phyloP scores from a whole-genome alignment of 768 basidiomycete species.

The Leccinum truebloodii region DNA sequence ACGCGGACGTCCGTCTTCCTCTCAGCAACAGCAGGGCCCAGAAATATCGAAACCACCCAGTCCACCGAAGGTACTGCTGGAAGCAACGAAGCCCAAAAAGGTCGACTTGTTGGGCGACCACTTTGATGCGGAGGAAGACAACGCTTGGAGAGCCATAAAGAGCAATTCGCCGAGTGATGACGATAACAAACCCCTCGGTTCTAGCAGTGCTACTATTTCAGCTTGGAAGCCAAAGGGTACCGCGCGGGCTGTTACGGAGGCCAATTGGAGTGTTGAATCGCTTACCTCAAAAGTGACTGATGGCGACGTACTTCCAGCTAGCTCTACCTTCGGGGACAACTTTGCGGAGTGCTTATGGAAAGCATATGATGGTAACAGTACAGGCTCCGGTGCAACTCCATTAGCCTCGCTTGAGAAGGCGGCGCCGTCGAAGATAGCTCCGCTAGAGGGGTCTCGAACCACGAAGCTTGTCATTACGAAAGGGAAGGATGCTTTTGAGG shows the following conservation, averaged over 20 bases:
- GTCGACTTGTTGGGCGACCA: constrained; percentile 39
- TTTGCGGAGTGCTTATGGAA: constrained; percentile 60
- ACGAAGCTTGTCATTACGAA: constrained; percentile 35
- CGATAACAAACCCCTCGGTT: constrained; percentile 24
- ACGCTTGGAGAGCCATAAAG: constrained; percentile 47
- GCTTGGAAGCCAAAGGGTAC: constrained; percentile 33
- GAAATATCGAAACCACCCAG: constrained; percentile 31
- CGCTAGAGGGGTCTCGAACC: constrained; percentile 31
- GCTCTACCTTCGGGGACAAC: constrained; percentile 61
- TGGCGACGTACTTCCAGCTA: constrained; percentile 24
- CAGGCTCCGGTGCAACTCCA: constrained; percentile 7
- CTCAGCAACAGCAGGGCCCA: constrained; percentile 37
- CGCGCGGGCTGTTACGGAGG: constrained; percentile 28
- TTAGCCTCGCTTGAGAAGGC: constrained; percentile 16
- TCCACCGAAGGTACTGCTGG: constrained; percentile 17
- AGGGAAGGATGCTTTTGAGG: constrained; percentile 78
- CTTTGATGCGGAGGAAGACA: constrained; percentile 45
- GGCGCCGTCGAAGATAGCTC: constrained; percentile 27
- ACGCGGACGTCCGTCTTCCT: constrained; percentile 57
- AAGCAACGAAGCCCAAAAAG: constrained; percentile 18
- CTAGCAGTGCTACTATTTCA: constrained; percentile 24
- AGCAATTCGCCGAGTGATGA: constrained; percentile 16
- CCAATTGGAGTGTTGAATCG: constrained; percentile 44
- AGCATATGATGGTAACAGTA: constrained; percentile 42
- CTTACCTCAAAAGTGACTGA: constrained; percentile 25